Conservation (phyloP, 2,329 filamentous ascomycete genomes). For the Lasiodiplodia sp. region DNA sequence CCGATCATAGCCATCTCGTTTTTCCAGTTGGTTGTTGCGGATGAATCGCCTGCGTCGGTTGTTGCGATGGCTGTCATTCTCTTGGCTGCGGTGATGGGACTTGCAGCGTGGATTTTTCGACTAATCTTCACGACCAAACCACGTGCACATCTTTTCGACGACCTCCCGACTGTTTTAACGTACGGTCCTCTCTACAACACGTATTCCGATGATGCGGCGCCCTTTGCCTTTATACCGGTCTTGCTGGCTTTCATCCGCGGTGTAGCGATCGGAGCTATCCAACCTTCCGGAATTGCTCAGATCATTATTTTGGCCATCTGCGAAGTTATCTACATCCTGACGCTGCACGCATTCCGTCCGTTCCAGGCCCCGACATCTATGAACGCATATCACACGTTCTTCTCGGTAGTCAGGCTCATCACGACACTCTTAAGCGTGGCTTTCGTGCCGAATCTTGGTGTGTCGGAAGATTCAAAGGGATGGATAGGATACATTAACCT, state of each 20-base stretch:
- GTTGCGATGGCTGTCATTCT: conserved; percentile 79
- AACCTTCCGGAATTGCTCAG: conserved; percentile 91
- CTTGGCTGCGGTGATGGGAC: conserved; percentile 74
- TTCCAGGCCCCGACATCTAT: conserved; percentile 93
- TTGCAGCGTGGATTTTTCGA: conserved; percentile 79
- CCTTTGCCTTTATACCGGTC: conserved; percentile 87
- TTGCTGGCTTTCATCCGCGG: conserved; percentile 85
- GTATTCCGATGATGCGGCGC: conserved; percentile 89
- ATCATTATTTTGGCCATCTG: conserved; percentile 91
- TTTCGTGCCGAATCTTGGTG: conserved; percentile 83
- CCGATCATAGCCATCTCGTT: conserved; percentile 86
- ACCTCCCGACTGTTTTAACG: conserved; percentile 84
- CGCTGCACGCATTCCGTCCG: conserved; percentile 86
- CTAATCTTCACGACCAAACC: conserved; percentile 83
- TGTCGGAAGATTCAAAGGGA: conserved; percentile 80
- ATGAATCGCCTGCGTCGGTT: conserved; percentile 70
- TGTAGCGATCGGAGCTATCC: conserved; percentile 89
- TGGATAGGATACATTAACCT: conserved; percentile 97
- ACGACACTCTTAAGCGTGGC: conserved; percentile 63
- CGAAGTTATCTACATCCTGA: conserved; percentile 88
- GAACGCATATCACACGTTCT: conserved; percentile 93
- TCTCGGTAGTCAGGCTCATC: conserved; percentile 77
- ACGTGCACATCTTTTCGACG: conserved; percentile 88
- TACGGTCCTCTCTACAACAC: conserved; percentile 98
- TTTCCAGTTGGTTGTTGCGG: conserved; percentile 85